Conservation (phyloP, 495 filamentous ascomycete genomes). For the Tuber microsphaerosporum region DNA sequence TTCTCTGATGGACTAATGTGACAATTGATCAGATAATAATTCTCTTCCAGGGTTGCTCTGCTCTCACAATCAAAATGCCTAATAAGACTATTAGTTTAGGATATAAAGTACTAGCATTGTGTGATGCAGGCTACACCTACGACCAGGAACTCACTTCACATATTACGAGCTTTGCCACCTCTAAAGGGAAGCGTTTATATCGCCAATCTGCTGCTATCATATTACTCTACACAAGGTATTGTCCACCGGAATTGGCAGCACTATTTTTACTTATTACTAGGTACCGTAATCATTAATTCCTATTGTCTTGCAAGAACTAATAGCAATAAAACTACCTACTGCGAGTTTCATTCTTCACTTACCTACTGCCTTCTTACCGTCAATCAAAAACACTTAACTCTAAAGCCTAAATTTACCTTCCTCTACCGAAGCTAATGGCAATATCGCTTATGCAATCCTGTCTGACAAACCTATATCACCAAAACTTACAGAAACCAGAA, state of each 20-base stretch:
- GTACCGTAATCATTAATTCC: constrained; percentile 17
- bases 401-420: too few species aligned
- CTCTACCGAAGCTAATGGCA: too few species aligned
- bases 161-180: background rate
- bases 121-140: background rate
- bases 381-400: too few species aligned
- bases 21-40: constrained; percentile 21
- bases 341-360: too few species aligned
- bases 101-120: constrained; percentile 16
- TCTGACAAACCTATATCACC: too few species aligned
- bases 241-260: constrained; percentile 24
- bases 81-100: constrained; percentile 17
- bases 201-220: constrained; percentile 13
- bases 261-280: constrained; percentile 35
- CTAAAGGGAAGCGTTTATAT: too few species aligned
- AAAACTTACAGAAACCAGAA: too few species aligned
- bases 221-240: constrained; percentile 24
- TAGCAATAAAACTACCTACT: too few species aligned
- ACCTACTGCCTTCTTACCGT: too few species aligned
- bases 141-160: background rate
- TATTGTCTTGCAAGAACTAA: background rate
- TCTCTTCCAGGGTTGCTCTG: constrained; percentile 4
- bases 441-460: too few species aligned
- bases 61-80: constrained; percentile 17
- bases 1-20: background rate